Evolutionary conservation across 768 basidiomycete species (phyloP).

Genomic region (Xerocomellus intermedius): DNA sequence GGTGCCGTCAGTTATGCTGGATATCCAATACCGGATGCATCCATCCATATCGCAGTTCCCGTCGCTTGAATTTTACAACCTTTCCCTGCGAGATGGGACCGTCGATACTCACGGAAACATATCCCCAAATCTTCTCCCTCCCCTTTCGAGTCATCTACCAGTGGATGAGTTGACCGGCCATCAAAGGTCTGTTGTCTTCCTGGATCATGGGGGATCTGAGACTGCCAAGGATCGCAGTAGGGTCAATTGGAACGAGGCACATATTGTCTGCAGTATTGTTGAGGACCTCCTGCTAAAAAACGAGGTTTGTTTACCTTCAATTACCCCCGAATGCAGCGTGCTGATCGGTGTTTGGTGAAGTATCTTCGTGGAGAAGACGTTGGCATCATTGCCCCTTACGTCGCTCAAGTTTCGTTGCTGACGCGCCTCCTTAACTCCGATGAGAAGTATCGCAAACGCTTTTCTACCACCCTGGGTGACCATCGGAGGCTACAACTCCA

Average conservation of each 20-base stretch:
- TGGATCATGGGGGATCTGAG: slow-evolving; percentile 77
- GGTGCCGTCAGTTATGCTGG: slow-evolving; percentile 88
- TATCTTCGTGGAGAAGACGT: slow-evolving; percentile 71
- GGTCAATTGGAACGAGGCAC: slow-evolving; percentile 75
- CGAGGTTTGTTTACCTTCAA: slow-evolving; percentile 47
- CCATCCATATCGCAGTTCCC: slow-evolving; percentile 88
- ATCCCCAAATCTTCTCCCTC: slow-evolving; percentile 54
- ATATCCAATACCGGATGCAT: slow-evolving; percentile 96
- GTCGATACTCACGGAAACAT: slow-evolving; percentile 50
- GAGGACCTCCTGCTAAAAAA: slow-evolving; percentile 80
- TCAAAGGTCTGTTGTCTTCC: slow-evolving; percentile 69
- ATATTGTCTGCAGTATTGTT: slow-evolving; percentile 74
- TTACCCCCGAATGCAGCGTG: neutral
- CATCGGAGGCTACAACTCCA: slow-evolving; percentile 63
- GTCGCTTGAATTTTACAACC: slow-evolving; percentile 77
- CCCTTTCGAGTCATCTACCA: slow-evolving; percentile 52
- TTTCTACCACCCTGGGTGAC: slow-evolving; percentile 59
- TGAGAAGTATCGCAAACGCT: slow-evolving; percentile 49
- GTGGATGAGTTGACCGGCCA: slow-evolving; percentile 37
- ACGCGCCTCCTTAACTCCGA: slow-evolving; percentile 63
- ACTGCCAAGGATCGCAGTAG: slow-evolving; percentile 65
- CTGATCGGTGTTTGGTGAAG: slow-evolving; percentile 33
- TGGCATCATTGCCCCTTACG: slow-evolving; percentile 91
- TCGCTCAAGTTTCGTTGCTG: slow-evolving; percentile 78
- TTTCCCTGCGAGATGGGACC: slow-evolving; percentile 71